phyloP scores from a whole-genome alignment of 2,329 filamentous ascomycete species.

The Botryotinia narcissicola region DNA sequence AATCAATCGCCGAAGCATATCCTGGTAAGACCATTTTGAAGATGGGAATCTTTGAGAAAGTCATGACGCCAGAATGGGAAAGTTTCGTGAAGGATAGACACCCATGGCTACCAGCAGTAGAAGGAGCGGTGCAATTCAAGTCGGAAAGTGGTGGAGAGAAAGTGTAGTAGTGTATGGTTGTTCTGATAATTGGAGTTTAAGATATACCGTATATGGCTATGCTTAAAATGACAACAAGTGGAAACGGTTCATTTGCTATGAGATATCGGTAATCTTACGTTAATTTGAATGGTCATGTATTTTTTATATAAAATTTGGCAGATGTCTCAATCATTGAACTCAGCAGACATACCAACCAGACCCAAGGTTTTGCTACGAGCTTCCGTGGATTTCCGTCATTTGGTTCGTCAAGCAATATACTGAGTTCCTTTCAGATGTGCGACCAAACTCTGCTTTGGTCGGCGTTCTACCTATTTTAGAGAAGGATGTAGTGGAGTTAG shows the following conservation, averaged over 20 bases:
- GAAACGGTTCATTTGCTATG: neutral
- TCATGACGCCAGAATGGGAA: constrained; percentile 47
- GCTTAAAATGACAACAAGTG: neutral
- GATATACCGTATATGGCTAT: too few species aligned
- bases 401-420: fast-evolving
- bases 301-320: too few species aligned
- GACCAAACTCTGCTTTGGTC: neutral
- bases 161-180: neutral
- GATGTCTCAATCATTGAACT: neutral
- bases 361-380: too few species aligned
- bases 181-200: neutral
- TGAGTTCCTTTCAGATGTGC: neutral
- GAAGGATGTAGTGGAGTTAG: neutral
- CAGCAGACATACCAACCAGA: too few species aligned
- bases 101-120: constrained; percentile 38
- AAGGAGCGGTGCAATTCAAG: constrained; percentile 27
- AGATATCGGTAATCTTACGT: neutral
- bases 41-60: constrained; percentile 49
- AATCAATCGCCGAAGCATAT: constrained; percentile 43
- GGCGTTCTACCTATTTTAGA: neutral
- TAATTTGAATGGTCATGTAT: neutral
- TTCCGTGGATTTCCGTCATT: too few species aligned
- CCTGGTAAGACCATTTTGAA: constrained; percentile 48
- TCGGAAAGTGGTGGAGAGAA: constrained; percentile 24
- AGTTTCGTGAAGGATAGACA: constrained; percentile 46